phyloP scores from a whole-genome alignment of 2,329 filamentous ascomycete species.

The Epichloe glyceriae region DNA sequence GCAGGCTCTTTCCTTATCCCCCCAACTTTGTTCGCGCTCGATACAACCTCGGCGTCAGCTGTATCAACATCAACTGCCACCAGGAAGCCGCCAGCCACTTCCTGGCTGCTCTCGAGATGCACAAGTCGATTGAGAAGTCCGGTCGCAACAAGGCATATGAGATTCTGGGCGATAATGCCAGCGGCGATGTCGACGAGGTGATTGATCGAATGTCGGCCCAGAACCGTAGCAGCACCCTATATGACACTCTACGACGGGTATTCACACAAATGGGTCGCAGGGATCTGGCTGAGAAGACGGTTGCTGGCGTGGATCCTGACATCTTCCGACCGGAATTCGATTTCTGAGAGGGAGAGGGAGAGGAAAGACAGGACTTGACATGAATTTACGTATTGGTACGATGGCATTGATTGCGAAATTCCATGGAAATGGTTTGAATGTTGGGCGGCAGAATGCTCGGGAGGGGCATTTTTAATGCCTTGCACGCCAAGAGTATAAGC shows the following conservation, averaged over 20 bases:
- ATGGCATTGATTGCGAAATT: too few relatives aligned
- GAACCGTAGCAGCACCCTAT: conserved; percentile 93
- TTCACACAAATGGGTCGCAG: conserved; percentile 90
- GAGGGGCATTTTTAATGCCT: too few relatives aligned
- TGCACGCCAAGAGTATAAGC: too few relatives aligned
- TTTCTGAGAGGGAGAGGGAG: conserved; percentile 34
- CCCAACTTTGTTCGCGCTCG: conserved; percentile 95
- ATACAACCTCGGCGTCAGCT: conserved; percentile 92
- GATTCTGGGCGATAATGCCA: conserved; percentile 49
- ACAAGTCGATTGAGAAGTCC: conserved; percentile 80
- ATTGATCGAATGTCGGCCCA: conserved; percentile 82
- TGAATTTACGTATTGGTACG: too few relatives aligned
- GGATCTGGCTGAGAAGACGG: conserved; percentile 78
- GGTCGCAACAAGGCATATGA: conserved; percentile 74
- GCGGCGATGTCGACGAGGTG: conserved; percentile 46
- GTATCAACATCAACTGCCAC: conserved; percentile 95
- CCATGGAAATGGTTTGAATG: too few relatives aligned
- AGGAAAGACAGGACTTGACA: too few relatives aligned
- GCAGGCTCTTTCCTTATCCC: conserved; percentile 70
- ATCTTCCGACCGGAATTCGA: conserved; percentile 84
- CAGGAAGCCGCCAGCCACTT: conserved; percentile 88
- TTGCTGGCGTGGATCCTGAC: conserved; percentile 82
- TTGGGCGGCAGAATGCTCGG: too few relatives aligned
- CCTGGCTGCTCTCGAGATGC: conserved; percentile 85
- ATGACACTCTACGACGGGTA: conserved; percentile 87